These are phyloP conservation scores for Urtica urens DNA, from an alignment of 306 rosid species.

Conservation along the genomic window DNA sequence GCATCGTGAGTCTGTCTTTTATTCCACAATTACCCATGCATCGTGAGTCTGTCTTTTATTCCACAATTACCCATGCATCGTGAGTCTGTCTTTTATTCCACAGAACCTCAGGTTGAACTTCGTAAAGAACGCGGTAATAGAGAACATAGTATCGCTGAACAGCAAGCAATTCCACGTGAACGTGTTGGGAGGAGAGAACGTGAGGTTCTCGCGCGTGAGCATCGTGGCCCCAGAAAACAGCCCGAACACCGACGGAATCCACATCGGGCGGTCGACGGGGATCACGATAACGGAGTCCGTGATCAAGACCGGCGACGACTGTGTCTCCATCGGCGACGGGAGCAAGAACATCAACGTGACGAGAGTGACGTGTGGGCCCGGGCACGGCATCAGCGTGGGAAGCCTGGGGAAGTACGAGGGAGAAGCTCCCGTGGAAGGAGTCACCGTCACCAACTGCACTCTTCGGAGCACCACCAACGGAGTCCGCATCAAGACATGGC, in stretches of 20 bases:
- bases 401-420: slow-evolving; percentile 25
- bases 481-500: slow-evolving; percentile 43
- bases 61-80: too few relatives aligned
- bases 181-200: slow-evolving; percentile 20
- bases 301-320: slow-evolving; percentile 40
- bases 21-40: too few relatives aligned
- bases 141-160: slow-evolving; percentile 15
- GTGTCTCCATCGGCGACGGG: slow-evolving; percentile 43
- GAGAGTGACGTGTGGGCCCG: slow-evolving; percentile 33
- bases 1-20: too few relatives aligned
- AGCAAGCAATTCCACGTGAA: slow-evolving; percentile 27
- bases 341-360: slow-evolving; percentile 8
- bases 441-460: slow-evolving; percentile 24
- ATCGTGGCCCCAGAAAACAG: slow-evolving; percentile 24
- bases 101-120: slow-evolving; percentile 30
- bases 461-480: slow-evolving; percentile 22
- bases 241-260: slow-evolving; percentile 40
- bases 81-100: too few relatives aligned
- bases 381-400: slow-evolving; percentile 41
- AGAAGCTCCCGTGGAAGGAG: slow-evolving; percentile 17
- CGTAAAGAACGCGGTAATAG: slow-evolving; percentile 18
- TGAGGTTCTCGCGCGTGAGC: slow-evolving; percentile 18
- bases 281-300: slow-evolving; percentile 20
- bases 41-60: too few relatives aligned
- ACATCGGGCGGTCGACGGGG: slow-evolving; percentile 30